Conservation (phyloP, 345 rosid species). For the Salix udensis region DNA sequence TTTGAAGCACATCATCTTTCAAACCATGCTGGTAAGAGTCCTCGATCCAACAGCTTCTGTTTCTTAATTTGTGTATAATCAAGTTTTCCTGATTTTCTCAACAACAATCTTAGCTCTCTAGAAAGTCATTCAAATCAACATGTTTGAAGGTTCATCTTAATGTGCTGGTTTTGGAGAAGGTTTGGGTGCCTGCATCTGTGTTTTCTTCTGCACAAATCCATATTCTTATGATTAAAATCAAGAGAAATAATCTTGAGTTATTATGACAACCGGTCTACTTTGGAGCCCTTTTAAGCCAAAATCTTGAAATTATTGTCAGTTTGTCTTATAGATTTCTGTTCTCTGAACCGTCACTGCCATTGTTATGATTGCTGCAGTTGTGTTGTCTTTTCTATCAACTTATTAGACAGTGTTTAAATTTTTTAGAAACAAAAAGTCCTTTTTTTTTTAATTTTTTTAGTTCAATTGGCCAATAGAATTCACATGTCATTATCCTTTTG, state of each 20-base stretch:
- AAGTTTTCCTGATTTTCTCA: neutral
- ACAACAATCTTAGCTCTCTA: too few species aligned
- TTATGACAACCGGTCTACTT: neutral
- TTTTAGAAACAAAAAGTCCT: neutral
- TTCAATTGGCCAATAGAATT: neutral
- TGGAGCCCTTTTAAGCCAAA: neutral
- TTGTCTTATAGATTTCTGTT: neutral
- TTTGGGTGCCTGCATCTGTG: too few species aligned
- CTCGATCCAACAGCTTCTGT: neutral
- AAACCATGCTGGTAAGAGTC: slow-evolving; percentile 54
- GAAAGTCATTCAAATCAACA: too few species aligned
- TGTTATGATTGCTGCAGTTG: slow-evolving; percentile 1
- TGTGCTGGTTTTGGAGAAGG: too few species aligned
- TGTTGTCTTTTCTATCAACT: slow-evolving; percentile 11
- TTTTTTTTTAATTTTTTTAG: neutral
- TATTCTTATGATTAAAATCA: too few species aligned
- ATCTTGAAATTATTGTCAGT: neutral
- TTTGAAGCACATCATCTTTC: slow-evolving; percentile 54
- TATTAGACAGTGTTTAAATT: neutral
- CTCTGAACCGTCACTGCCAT: slow-evolving; percentile 5
- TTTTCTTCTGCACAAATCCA: too few species aligned
- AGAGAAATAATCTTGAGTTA: neutral
- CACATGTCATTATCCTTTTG: slow-evolving; percentile 4
- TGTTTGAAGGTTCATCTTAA: too few species aligned
- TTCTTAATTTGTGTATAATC: neutral